Evolutionary conservation across 768 basidiomycete genomes (phyloP).

Genomic region (Amanita muscaria): DNA sequence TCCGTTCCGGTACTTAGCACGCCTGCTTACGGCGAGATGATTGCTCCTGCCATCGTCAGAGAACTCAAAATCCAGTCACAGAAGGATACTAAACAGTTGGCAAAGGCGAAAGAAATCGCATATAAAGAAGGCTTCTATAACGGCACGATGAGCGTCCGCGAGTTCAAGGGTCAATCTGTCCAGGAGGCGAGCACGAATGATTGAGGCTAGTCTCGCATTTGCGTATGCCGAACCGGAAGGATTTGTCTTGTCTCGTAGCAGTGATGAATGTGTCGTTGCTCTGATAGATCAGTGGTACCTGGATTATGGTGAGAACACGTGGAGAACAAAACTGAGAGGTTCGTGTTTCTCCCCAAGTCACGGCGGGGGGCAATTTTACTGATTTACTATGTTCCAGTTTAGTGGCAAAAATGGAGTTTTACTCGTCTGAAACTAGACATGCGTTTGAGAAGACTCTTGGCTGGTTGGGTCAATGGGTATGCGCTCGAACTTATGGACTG

Average conservation of each 20-base stretch:
- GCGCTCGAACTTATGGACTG: slow-evolving; percentile 94
- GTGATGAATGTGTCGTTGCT: slow-evolving; percentile 98
- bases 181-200: slow-evolving; percentile 86
- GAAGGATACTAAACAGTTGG: slow-evolving; percentile 87
- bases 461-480: slow-evolving; percentile 99
- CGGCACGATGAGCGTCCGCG: slow-evolving; percentile 85
- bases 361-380: no score
- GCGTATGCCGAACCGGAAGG: slow-evolving; percentile 95
- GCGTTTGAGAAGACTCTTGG: slow-evolving; percentile 84
- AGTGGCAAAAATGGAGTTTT: slow-evolving; percentile 81
- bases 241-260: slow-evolving; percentile 78
- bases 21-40: slow-evolving; percentile 87
- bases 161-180: slow-evolving; percentile 82
- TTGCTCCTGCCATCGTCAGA: slow-evolving; percentile 75
- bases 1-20: slow-evolving; percentile 85
- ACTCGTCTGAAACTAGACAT: slow-evolving; percentile 86
- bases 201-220: slow-evolving; percentile 68
- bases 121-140: slow-evolving; percentile 99
- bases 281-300: slow-evolving; percentile 99
- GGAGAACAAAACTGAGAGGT: slow-evolving; percentile 84
- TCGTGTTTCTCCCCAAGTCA: slow-evolving; percentile 19
- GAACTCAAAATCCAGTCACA: slow-evolving; percentile 92
- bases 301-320: slow-evolving; percentile 89
- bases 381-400: slow-evolving; percentile 37
- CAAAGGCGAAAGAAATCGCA: slow-evolving; percentile 94